Conservation (phyloP, 371 early-diverging fungal species). For the Apophysomyces trapeziformis region DNA sequence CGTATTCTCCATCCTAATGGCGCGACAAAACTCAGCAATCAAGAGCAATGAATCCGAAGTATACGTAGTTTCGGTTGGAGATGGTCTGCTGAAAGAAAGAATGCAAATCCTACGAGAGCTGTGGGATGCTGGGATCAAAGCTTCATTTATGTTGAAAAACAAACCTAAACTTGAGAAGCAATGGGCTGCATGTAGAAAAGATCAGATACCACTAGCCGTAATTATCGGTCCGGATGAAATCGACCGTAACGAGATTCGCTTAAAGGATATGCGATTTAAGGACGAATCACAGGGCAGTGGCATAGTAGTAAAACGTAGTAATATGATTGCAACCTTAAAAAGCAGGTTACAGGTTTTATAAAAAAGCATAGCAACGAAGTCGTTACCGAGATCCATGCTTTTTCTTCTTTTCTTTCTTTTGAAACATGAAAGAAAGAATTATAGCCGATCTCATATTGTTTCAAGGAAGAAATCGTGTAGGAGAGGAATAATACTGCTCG, state of each 20-base stretch:
- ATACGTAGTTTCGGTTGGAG: constrained; percentile 87
- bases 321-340: constrained; percentile 73
- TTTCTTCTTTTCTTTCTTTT: background rate
- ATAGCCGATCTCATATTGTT: background rate
- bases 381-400: background rate
- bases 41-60: constrained; percentile 89
- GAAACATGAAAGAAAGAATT: background rate
- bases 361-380: background rate
- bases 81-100: constrained; percentile 92
- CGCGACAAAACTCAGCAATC: constrained; percentile 61
- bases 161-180: constrained; percentile 87
- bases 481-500: background rate
- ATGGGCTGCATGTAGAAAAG: constrained; percentile 81
- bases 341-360: background rate
- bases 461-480: background rate
- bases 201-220: constrained; percentile 88
- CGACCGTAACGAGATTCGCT: constrained; percentile 73
- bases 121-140: constrained; percentile 88
- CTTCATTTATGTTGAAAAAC: constrained; percentile 86
- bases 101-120: constrained; percentile 86
- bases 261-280: constrained; percentile 85
- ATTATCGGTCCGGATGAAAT: constrained; percentile 91
- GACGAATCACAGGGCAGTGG: constrained; percentile 68
- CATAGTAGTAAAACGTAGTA: constrained; percentile 55
- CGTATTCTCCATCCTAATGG: constrained; percentile 88